A percentile compares a stretch with the other conserved stretches of the same genome.
phyloP scores from a whole-genome alignment of 257 asterid genomes.

The Capsicum rhomboideum region DNA sequence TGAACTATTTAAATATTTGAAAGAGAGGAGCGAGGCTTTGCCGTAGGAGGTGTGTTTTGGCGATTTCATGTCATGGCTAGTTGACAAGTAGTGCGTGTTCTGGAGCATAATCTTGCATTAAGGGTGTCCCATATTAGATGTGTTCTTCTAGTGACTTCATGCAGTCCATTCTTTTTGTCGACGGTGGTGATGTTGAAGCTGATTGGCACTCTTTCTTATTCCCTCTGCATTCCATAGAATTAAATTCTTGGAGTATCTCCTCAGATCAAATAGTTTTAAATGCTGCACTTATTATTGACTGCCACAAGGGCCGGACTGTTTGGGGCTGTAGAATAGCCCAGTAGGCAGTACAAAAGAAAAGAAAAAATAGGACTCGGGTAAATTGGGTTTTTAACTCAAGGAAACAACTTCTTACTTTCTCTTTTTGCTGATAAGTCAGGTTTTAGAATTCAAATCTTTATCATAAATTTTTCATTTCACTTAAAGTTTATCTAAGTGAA shows the following conservation, averaged over 20 bases:
- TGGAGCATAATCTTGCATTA: not conserved
- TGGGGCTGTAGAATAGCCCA: not conserved
- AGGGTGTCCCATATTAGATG: not conserved
- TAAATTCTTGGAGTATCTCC: not conserved
- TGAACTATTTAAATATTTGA: not conserved
- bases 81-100: not conserved
- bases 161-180: not conserved
- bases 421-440: not conserved
- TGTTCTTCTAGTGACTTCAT: not conserved
- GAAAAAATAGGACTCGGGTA: not conserved
- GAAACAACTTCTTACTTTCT: not conserved
- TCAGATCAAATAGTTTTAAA: not conserved
- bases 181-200: not conserved
- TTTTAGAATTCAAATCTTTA: not conserved
- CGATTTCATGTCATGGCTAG: not conserved
- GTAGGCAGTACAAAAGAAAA: not conserved
- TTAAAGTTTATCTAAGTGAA: not conserved
- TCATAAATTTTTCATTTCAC: not conserved
- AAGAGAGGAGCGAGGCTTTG: not conserved
- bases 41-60: not conserved
- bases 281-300: not conserved
- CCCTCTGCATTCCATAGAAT: not conserved
- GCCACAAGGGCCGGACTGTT: not conserved
- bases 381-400: not conserved
- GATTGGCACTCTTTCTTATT: not conserved